Conservation (phyloP, 306 rosid genomes). For the Cicer yamashitae region DNA sequence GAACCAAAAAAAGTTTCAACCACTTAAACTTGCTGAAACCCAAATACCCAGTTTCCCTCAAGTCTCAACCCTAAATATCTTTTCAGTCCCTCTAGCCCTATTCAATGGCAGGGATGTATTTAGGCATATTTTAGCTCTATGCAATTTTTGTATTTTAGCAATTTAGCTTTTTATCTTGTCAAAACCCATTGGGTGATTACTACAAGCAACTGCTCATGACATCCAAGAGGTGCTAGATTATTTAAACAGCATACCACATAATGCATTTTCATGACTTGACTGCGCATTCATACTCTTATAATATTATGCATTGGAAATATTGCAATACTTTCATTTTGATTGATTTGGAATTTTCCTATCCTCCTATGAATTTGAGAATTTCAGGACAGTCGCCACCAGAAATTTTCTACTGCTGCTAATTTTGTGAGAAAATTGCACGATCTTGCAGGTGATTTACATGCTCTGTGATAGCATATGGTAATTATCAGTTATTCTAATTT, state of each 20-base stretch:
- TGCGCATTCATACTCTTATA: slow-evolving; percentile 6
- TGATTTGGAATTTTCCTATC: slow-evolving; percentile 38
- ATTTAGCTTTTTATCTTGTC: slow-evolving; percentile 39
- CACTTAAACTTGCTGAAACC: not conserved
- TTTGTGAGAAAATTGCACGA: slow-evolving; percentile 85
- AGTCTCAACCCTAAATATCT: not conserved
- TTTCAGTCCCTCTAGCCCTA: not conserved
- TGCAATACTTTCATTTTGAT: slow-evolving; percentile 43
- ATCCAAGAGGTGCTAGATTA: slow-evolving; percentile 20
- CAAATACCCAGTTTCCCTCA: slow-evolving; percentile 2
- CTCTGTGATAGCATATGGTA: slow-evolving; percentile 35
- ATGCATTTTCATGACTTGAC: slow-evolving; percentile 38
- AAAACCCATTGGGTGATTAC: slow-evolving; percentile 33
- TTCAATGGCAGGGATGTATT: slow-evolving; percentile 13
- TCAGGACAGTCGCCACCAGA: slow-evolving; percentile 61
- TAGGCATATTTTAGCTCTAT: slow-evolving; percentile 6
- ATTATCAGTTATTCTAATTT: slow-evolving; percentile 42
- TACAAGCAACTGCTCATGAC: slow-evolving; percentile 35
- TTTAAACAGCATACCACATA: slow-evolving; percentile 29
- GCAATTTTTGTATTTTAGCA: not conserved
- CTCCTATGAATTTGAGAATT: slow-evolving; percentile 42
- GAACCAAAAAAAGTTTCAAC: not conserved
- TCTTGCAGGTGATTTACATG: slow-evolving; percentile 71
- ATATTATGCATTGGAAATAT: slow-evolving; percentile 28
- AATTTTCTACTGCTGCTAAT: slow-evolving; percentile 77